Base-by-base conservation (phyloP, 2,329 filamentous ascomycete genomes). In the Fusarium nurragi region DNA sequence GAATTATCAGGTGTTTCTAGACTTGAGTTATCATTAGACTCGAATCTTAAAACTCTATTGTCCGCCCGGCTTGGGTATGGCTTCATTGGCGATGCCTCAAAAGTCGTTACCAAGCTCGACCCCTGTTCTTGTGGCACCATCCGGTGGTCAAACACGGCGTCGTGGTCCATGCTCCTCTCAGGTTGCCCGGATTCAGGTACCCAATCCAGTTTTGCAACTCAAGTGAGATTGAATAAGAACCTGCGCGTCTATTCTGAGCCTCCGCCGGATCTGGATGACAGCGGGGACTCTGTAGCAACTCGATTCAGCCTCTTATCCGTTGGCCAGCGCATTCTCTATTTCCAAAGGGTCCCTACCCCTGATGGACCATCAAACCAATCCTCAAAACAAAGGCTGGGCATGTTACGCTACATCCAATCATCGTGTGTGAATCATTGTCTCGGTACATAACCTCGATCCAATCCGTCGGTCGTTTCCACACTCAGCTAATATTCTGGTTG, bases 111-210 rank as follows among this genome's bases (percentile, higher is more conserved):
- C 47, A 49, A 49, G 25, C 34, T 39, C 26, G 32, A 43, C 14
- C 23, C 25, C 13, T 18, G n/a, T n/a, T 43, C 47, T 43, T 41
- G 48, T 53, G 41, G 58, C 50, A 56, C 51, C 52, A 63, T 37
- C 19, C 45, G 57, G 39, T 40, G 37, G 62, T 54, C 41, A 58
- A 64, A 60, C 64, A 67, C 50, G 64, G 64, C 54, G 49, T 49
- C 28, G 49, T 51, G 54, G 53, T 64, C 59, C 64, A 56, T 53
- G 58, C 49, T 32, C 22, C 58, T 48, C 25, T 54, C 26, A 45
- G 34, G 44, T 37, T 54, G 34, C 54, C 64, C 64, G 39, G 59
- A 64, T 67, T 44, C 54, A 65, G 59, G 54, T 40, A 60, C 58
- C 32, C 38, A 47, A 32, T 38, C 26, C 34, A 62, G 45, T 56